Evolutionary conservation across 257 asterid genomes (phyloP).

Genomic region (Datura wrightii): DNA sequence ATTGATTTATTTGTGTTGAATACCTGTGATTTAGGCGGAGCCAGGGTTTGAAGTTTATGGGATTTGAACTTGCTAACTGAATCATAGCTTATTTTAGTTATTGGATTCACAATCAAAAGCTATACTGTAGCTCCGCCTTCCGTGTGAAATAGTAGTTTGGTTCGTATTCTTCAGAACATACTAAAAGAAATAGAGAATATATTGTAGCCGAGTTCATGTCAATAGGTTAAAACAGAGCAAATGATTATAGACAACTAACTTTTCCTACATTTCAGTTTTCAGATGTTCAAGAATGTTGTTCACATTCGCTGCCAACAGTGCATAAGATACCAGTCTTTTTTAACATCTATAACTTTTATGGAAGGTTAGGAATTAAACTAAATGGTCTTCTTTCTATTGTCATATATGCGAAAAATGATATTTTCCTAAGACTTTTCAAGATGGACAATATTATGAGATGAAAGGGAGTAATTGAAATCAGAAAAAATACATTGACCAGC

Average conservation of each 20-base stretch:
- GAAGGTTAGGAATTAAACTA: not conserved
- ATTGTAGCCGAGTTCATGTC: not conserved
- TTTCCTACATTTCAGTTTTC: not conserved
- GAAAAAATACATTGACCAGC: not conserved
- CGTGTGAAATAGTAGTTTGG: not conserved
- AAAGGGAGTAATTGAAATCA: not conserved
- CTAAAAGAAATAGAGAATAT: not conserved
- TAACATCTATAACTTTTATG: not conserved
- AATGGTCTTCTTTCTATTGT: not conserved
- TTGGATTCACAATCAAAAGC: not conserved
- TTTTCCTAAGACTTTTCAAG: not conserved
- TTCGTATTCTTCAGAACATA: too few species aligned
- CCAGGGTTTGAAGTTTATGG: not conserved
- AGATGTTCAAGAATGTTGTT: not conserved
- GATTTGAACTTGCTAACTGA: not conserved
- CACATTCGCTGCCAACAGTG: not conserved
- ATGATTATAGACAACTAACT: not conserved
- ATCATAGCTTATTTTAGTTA: not conserved
- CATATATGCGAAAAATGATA: not conserved
- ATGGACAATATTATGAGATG: conserved; percentile 6
- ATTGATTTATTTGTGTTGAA: not conserved
- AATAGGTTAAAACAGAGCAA: not conserved
- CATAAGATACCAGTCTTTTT: not conserved
- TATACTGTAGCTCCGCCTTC: not conserved
- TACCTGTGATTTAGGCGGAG: not conserved